Base-by-base conservation (phyloP, 768 basidiomycete species). In the Gyrodon lividus region DNA sequence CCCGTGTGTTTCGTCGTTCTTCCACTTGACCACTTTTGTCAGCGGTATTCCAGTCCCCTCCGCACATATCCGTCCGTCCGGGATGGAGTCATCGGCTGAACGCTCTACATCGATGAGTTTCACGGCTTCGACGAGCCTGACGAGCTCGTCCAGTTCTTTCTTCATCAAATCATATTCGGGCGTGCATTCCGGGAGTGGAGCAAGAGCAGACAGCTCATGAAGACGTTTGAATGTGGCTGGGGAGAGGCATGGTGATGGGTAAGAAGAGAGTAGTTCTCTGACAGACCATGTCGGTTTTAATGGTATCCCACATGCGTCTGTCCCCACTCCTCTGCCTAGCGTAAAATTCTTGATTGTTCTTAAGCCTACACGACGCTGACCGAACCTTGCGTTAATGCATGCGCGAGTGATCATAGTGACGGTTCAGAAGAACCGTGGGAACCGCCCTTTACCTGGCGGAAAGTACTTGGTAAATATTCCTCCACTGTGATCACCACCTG, bases 81-180 rank as follows among this genome's bases (percentile, higher is more conserved):
- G 70, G 12, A 76, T 59, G 39, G 54, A 46, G 6, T 38, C 20
- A 17, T 56, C 54, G 42, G 49, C 38, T 74, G 60, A 74, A 42
- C 31, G 44, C n/a, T 64, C 62, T 13, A 68, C 45, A 20, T 78
- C 69, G 39, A 86, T 82, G 22, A 87, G 66, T 66, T 81, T 87
- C 46, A 92, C 89, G 3, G 90, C 90, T 61, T 92, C 89, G 13
- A 93, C 90, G 9, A 93, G 74, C 55, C 76, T 80, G 50, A 92
- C 73, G 44, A 93, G 78, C 47, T 85, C 84, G 57, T 86, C 84
- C 55, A 93, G 68, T 55, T 88, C 83, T 37, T 58, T 54, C 53
- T 81, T 85, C 38, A 87, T 70, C 17, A 66, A 63, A 3, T 63
- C 59, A 56, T 84, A 78, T 51, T 83, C 79, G 5, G 65, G 61